These are phyloP conservation scores for Coniferiporia sulphurascens DNA, from an alignment of 1,284 basidiomycete species.

Conservation along the genomic window DNA sequence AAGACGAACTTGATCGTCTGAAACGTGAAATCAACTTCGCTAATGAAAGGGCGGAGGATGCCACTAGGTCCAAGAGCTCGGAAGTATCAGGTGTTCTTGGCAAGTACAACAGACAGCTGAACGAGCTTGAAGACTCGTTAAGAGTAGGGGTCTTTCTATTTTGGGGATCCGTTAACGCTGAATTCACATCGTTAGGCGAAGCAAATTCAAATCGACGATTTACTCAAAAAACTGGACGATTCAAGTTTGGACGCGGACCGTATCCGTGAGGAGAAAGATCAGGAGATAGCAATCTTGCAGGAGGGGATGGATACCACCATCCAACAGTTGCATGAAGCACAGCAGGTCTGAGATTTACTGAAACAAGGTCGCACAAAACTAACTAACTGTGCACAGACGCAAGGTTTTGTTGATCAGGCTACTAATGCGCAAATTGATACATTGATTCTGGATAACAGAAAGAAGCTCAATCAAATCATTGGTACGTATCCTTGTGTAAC, in stretches of 20 bases:
- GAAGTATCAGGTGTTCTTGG: slow-evolving; percentile 86
- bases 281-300: slow-evolving; percentile 93
- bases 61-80: slow-evolving; percentile 85
- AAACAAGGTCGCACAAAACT: slow-evolving; percentile 5
- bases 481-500: slow-evolving; percentile 41
- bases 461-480: slow-evolving; percentile 98
- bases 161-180: slow-evolving; percentile 6
- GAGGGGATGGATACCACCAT: slow-evolving; percentile 96
- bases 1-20: slow-evolving; percentile 92
- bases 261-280: slow-evolving; percentile 91
- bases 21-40: slow-evolving; percentile 94
- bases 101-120: slow-evolving; percentile 95
- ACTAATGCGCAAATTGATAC: slow-evolving; percentile 96
- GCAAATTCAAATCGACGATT: slow-evolving; percentile 91
- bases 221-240: slow-evolving; percentile 75
- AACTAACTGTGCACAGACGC: slow-evolving; percentile 45
- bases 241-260: slow-evolving; percentile 74
- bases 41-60: slow-evolving; percentile 97
- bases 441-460: slow-evolving; percentile 94
- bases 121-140: slow-evolving; percentile 92
- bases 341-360: slow-evolving; percentile 51
- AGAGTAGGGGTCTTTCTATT: slow-evolving; percentile 49
- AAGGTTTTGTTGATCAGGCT: slow-evolving; percentile 82
- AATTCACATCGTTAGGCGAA: slow-evolving; percentile 55
- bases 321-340: slow-evolving; percentile 82